Evolutionary conservation across 768 basidiomycete genomes (phyloP).

Genomic region (Daedalea quercina): DNA sequence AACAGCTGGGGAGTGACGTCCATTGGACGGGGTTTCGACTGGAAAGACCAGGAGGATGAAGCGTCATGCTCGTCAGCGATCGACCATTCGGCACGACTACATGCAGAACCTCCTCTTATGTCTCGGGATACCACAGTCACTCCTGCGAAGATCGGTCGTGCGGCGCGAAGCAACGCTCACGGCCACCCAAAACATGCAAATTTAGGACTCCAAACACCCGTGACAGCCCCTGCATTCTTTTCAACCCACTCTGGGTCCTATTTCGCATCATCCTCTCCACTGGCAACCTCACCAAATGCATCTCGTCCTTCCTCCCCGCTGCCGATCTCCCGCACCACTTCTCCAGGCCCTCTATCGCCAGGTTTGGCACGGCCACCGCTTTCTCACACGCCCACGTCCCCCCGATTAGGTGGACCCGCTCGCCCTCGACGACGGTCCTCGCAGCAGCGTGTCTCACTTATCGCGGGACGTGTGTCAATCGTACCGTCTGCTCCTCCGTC

Average conservation of each 20-base stretch:
- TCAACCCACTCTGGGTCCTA: slow-evolving; percentile 12
- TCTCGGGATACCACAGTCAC: slow-evolving; percentile 1
- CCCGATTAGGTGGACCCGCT: slow-evolving; percentile 38
- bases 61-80: slow-evolving; percentile 3
- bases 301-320: slow-evolving; percentile 22
- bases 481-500: slow-evolving; percentile 71
- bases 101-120: background rate
- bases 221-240: slow-evolving; percentile 3
- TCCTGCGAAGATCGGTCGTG: background rate
- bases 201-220: background rate
- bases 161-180: background rate
- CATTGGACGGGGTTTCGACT: slow-evolving; percentile 77
- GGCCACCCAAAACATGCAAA: background rate
- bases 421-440: slow-evolving; percentile 74
- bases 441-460: slow-evolving; percentile 77
- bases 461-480: slow-evolving; percentile 76
- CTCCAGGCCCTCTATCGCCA: slow-evolving; percentile 22
- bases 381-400: slow-evolving; percentile 28
- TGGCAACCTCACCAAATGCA: slow-evolving; percentile 19
- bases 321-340: slow-evolving; percentile 16
- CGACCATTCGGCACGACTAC: slow-evolving; percentile 3
- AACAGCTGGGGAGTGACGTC: slow-evolving; percentile 84
- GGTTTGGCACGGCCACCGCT: slow-evolving; percentile 27
- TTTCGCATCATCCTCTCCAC: slow-evolving; percentile 10
- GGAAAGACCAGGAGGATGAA: slow-evolving; percentile 40